Conservation (phyloP, 1,284 basidiomycete genomes). For the Ceratobasidium sp. region DNA sequence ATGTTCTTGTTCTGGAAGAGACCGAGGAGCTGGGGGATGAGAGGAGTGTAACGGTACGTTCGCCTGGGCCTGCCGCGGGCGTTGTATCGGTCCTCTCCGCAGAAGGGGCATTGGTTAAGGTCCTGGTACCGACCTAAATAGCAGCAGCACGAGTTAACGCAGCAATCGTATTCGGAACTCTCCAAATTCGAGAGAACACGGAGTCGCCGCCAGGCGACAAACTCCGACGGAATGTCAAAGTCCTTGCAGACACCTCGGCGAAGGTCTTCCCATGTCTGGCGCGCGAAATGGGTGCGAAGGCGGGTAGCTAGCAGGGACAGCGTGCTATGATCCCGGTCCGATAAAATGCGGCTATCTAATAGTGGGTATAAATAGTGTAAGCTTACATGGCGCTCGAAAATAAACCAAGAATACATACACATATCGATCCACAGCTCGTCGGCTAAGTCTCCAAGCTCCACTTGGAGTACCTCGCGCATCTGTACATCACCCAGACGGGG, state of each 20-base stretch:
- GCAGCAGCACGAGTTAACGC: constrained; percentile 38
- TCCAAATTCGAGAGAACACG: background rate
- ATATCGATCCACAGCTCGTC: too few species aligned
- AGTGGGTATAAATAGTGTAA: too few species aligned
- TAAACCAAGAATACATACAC: too few species aligned
- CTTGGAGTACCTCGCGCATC: too few species aligned
- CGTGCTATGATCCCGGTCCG: background rate
- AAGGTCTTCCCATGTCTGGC: constrained; percentile 1
- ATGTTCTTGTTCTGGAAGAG: background rate
- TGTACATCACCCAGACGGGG: too few species aligned
- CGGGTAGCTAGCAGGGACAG: constrained; percentile 1
- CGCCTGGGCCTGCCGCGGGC: background rate
- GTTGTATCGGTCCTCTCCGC: constrained; percentile 24
- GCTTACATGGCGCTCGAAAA: too few species aligned
- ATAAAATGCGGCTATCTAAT: background rate
- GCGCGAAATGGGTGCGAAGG: background rate
- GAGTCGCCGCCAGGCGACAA: constrained; percentile 18
- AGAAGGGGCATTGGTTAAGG: constrained; percentile 13
- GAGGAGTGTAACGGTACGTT: constrained; percentile 21
- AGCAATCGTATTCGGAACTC: constrained; percentile 28
- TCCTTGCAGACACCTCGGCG: background rate
- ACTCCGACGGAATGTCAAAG: constrained; percentile 1
- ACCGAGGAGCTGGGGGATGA: constrained; percentile 19
- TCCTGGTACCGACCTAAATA: constrained; percentile 30
- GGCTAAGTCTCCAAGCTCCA: too few species aligned